Base-by-base conservation (phyloP, 371 early-diverging fungal species). In the Mucor velutinosus region DNA sequence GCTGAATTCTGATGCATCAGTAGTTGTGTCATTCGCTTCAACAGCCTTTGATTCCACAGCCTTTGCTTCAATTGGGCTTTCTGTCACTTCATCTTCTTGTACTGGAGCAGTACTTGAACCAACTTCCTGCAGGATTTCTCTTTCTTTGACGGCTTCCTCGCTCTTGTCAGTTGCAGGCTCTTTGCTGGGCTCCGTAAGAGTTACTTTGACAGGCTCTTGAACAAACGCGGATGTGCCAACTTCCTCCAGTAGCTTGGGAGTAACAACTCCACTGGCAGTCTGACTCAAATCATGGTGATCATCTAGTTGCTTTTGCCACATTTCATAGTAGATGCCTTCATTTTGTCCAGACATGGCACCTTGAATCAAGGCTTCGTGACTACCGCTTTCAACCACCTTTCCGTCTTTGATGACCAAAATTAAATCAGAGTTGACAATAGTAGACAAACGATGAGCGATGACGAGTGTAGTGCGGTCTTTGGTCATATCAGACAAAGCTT, bases 381-480 rank as follows among this genome's bases (percentile, higher is more conserved):
- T 94, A 27, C 98, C 98, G 5, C 84, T 85, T 73, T 97, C 97
- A 19, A 91, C 92, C 41, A 97, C 91, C 67, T 83, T 78, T 1
- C 98, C 97, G 66, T 91, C 86, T 67, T 90, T 86, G 55, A 93
- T 79, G 58, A 93, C 93, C 33, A 94, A 69, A 47, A 94, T 93
- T 68, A 86, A 71, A 69, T 94, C 93, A 11, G 92, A 92, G 60
- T 91, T 84, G n/a, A 92, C 85, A 62, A 94, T 90, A 0, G 94
- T 94, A 11, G 90, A 89, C 41, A 98, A 77, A 27, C 98, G 90
- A 77, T 98, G 98, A 2, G 98, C 97, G 77, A 99, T 94, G 25
- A 96, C 89, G 15, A 99, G 81, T 4, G 99, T 97, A 7, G 99
- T 97, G 60, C 97, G 84, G 73, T 93, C 85, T 53, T 87, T 81